Base-by-base conservation (phyloP, 2,329 filamentous ascomycete species). In the Aspergillus bombycis region DNA sequence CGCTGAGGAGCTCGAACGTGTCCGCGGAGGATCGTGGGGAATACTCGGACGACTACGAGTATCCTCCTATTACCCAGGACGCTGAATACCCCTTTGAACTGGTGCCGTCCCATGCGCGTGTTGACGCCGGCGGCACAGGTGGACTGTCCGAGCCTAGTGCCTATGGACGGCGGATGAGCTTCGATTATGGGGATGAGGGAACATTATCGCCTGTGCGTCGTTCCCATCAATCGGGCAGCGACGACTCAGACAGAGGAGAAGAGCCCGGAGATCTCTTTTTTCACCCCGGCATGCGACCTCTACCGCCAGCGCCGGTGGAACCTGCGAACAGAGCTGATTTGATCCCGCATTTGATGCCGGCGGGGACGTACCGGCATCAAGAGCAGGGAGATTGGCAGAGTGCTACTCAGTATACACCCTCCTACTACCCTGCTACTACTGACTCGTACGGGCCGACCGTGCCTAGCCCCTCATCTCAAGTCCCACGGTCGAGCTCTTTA, bases 181-280 rank as follows among this genome's bases (percentile, higher is more conserved):
- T 95, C 71, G 94, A 98, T 70, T 93, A 97, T 74, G 94, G 92
- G 2, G 95, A 97, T 69, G 95, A 98, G 76, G 83, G 53, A 68
- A 94, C 98, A 83, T 85, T 85, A 80, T 62, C 83, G 79, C 67
- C 90, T 81, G 70, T 86, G 79, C 71, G 79, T 69, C 67, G 72
- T 56, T 73, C 77, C 61, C 71, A 82, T 62, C 78, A 76, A 55
- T 84, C 82, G 43, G 79, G 77, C 19, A 89, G 87, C 68, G 89
- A 92, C 43, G 91, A 89, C 32, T 88, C 89, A 1, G 79, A 81
- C 41, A 87, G 87, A 67, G 89, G 91, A 50, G 92, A 93, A 50
- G 92, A 94, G 61, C 92, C 93, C 65, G 91, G 91, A 21, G 95
- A 97, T 71, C 89, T 98, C 74, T 97, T 97, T 75, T 99, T 96